Base-by-base conservation (phyloP, 306 rosid genomes). In the Hippophae tibetana region DNA sequence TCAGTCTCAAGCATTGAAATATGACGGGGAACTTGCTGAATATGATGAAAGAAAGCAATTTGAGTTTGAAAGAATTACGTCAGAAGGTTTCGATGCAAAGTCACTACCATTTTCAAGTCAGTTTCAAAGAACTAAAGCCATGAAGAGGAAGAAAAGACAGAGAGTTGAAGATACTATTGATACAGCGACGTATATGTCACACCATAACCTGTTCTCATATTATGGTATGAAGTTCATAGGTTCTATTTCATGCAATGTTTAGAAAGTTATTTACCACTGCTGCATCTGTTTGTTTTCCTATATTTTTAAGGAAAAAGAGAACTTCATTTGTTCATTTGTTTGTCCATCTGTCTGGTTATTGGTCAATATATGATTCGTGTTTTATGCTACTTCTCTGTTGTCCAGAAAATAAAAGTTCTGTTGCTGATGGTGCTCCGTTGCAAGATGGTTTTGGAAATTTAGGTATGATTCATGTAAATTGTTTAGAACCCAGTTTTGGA, bases 131-230 rank as follows among this genome's bases (percentile, higher is more conserved):
- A 62, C 68, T 58, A 81, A 78, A 68, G 64, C 68, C 43, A 76
- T 79, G 84, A 87, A 73, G 79, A 83, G 96, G 81, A 85, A 71
- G 70, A 87, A 73, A 81, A 63, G 96, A 61, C 76, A 63, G 71
- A 83, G 74, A 76, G 72, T 73, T 66, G 98, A 90, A 75, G 79
- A 83, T 45, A 62, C 67, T 10, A 68, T 58, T 41, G 86, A 87
- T 78, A 43, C 67, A 52, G 66, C 42, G 5, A 61, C 84, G 14
- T 85, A 76, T 75, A 72, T 79, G 72, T 69, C 81, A 25, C 73
- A 78, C 27, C 98, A 87, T 66, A 69, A 53, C 57, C 64, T 85
- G 56, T 78, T 90, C 70, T 83, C 98, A 43, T 83, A 79, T 67
- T 68, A 52, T 43, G 92, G 95, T 90, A 79, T 60, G 54, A 49